Percentiles rank a stretch among this genome's conserved stretches.
These are phyloP conservation scores for Canna indica DNA, from an alignment of 176 grass and related monocot species.

Conservation along the genomic window DNA sequence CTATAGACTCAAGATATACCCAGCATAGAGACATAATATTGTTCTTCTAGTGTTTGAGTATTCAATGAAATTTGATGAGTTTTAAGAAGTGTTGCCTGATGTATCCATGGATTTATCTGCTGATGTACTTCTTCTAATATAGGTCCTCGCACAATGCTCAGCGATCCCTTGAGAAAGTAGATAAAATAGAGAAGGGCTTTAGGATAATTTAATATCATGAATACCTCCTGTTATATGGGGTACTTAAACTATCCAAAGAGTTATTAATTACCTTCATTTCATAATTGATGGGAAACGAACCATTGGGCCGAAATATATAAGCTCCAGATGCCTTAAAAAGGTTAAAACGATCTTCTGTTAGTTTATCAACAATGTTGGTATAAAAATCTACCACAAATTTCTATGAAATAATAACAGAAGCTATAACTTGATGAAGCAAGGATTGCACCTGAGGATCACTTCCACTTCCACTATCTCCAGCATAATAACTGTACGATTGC, in stretches of 20 bases:
- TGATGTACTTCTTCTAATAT: slow-evolving; percentile 89
- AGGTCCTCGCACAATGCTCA: slow-evolving; percentile 58
- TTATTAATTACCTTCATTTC: slow-evolving; percentile 38
- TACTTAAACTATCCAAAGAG: slow-evolving; percentile 17
- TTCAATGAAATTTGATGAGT: not conserved
- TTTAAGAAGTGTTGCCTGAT: slow-evolving; percentile 46
- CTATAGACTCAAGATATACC: not conserved
- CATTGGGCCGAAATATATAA: slow-evolving; percentile 84
- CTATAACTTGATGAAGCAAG: slow-evolving; percentile 3
- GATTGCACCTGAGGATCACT: slow-evolving; percentile 69
- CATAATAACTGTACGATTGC: slow-evolving; percentile 72
- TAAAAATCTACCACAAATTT: not conserved
- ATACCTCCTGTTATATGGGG: slow-evolving; percentile 2
- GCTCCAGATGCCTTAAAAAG: slow-evolving; percentile 85
- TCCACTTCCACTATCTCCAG: slow-evolving; percentile 51
- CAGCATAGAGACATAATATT: not conserved
- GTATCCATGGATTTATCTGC: slow-evolving; percentile 96
- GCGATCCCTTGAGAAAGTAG: slow-evolving; percentile 35
- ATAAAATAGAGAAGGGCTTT: slow-evolving; percentile 20
- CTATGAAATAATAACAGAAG: not conserved
- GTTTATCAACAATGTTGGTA: not conserved
- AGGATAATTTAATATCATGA: not conserved
- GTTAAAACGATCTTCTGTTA: slow-evolving; percentile 15
- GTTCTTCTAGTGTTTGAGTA: not conserved
- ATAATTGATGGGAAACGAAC: slow-evolving; percentile 52